Evolutionary conservation across 768 basidiomycete genomes (phyloP).

Genomic region (Pleurotus giganteus): DNA sequence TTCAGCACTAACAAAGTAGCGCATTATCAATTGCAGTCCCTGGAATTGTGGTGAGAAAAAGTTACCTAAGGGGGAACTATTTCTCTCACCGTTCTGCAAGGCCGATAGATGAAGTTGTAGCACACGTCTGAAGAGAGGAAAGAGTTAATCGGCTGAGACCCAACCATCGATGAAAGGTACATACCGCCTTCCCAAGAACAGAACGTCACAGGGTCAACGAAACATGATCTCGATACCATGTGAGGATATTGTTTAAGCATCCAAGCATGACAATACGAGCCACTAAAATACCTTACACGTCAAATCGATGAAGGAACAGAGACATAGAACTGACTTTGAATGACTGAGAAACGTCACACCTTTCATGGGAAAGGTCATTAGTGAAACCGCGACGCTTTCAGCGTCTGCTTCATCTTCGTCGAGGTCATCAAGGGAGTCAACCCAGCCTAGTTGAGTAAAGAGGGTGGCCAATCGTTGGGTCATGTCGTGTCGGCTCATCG

Average conservation of each 20-base stretch:
- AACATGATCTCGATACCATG: slow-evolving; percentile 74
- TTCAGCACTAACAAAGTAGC: slow-evolving; percentile 87
- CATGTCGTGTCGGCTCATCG: slow-evolving; percentile 63
- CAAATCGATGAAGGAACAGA: neutral
- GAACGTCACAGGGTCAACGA: slow-evolving; percentile 89
- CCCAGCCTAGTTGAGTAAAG: slow-evolving; percentile 66
- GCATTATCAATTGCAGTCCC: slow-evolving; percentile 79
- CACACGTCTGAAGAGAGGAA: slow-evolving; percentile 62
- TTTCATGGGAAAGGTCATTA: slow-evolving; percentile 23
- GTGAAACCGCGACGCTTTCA: neutral
- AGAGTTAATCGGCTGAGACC: neutral
- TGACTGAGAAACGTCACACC: slow-evolving; percentile 84
- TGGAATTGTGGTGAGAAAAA: slow-evolving; percentile 25
- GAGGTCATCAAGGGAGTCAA: slow-evolving; percentile 24
- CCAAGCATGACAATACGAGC: slow-evolving; percentile 87
- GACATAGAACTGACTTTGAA: slow-evolving; percentile 64
- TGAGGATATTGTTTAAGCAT: slow-evolving; percentile 75
- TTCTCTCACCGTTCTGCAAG: slow-evolving; percentile 55
- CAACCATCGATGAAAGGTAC: slow-evolving; percentile 20
- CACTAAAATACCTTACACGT: slow-evolving; percentile 37
- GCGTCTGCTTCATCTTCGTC: slow-evolving; percentile 24
- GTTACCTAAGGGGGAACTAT: neutral
- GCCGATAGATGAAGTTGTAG: slow-evolving; percentile 84
- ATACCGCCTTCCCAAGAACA: slow-evolving; percentile 93
- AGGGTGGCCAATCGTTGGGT: slow-evolving; percentile 55